A percentile compares a stretch with the other conserved stretches of the same genome.
These are phyloP conservation scores for Gymnopilus junonius DNA, from an alignment of 768 basidiomycete species.

Conservation along the genomic window DNA sequence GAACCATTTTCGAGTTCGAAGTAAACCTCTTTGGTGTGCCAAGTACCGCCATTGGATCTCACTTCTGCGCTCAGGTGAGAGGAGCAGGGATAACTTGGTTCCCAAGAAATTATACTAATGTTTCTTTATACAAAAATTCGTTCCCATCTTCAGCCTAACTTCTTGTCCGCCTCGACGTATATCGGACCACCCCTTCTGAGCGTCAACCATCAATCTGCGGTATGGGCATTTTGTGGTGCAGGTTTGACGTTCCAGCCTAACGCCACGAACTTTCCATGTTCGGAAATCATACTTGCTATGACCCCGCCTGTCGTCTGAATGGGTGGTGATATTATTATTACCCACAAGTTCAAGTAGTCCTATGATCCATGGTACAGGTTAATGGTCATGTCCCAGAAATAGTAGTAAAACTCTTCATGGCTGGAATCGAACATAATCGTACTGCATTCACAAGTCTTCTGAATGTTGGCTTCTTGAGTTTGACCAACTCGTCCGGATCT, in stretches of 20 bases:
- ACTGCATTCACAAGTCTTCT: too few species aligned
- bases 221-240: conserved; percentile 12
- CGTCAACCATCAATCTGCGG: background rate
- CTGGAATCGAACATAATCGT: too few species aligned
- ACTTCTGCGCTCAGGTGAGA: conserved; percentile 14
- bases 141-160: conserved; percentile 12
- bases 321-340: background rate
- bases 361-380: too few species aligned
- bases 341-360: too few species aligned
- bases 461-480: too few species aligned
- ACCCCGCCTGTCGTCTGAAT: conserved; percentile 4
- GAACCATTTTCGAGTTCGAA: conserved; percentile 1
- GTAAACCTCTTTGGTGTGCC: background rate
- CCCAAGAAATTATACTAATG: background rate
- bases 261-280: conserved; percentile 4
- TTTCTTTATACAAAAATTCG: too few species aligned
- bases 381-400: too few species aligned
- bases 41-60: background rate
- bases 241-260: conserved; percentile 5
- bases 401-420: too few species aligned
- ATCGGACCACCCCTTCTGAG: conserved; percentile 12
- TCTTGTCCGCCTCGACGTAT: conserved; percentile 8
- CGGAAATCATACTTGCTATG: conserved; percentile 6
- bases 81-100: background rate
- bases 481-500: too few species aligned